Percentiles rank a stretch among this genome's conserved stretches.
phyloP scores from a whole-genome alignment of 2,329 filamentous ascomycete genomes.

The Calonectria leucothoes region DNA sequence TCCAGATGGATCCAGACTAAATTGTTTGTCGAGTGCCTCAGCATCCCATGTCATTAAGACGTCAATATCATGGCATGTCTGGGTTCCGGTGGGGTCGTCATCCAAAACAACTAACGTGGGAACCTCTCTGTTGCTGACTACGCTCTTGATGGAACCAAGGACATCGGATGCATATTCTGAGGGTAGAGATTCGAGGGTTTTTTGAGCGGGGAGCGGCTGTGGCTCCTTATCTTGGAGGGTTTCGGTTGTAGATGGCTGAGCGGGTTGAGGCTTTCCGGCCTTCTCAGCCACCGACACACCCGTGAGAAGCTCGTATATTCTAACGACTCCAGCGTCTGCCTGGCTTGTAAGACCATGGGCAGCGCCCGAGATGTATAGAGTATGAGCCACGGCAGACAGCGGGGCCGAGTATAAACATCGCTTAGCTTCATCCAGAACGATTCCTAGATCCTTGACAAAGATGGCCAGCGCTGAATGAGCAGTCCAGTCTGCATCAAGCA shows the following conservation, averaged over 20 bases:
- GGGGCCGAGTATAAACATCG: conserved; percentile 43
- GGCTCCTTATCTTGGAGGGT: neutral
- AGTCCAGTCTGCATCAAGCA: conserved; percentile 50
- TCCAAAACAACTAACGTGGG: conserved; percentile 58
- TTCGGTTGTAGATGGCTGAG: neutral
- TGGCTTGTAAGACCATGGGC: conserved; percentile 47
- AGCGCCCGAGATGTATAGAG: conserved; percentile 47
- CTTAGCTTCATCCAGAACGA: conserved; percentile 46
- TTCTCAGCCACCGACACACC: conserved; percentile 35
- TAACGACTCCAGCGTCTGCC: conserved; percentile 48
- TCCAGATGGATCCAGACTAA: conserved; percentile 56
- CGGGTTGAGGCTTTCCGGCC: conserved; percentile 10
- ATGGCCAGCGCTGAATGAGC: conserved; percentile 49
- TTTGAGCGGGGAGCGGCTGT: conserved; percentile 29
- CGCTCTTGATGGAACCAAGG: conserved; percentile 29
- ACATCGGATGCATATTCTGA: conserved; percentile 35
- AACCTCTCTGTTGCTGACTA: conserved; percentile 33
- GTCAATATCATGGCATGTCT: conserved; percentile 68
- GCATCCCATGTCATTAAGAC: conserved; percentile 66
- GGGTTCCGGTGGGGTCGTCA: conserved; percentile 69
- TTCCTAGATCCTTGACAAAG: conserved; percentile 50
- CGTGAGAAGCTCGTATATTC: conserved; percentile 50
- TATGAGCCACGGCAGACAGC: conserved; percentile 45
- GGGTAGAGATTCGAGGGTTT: conserved; percentile 38
- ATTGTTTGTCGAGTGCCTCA: conserved; percentile 56